Evolutionary conservation across 768 basidiomycete species (phyloP).

Genomic region (Leccinum subgranulosum): DNA sequence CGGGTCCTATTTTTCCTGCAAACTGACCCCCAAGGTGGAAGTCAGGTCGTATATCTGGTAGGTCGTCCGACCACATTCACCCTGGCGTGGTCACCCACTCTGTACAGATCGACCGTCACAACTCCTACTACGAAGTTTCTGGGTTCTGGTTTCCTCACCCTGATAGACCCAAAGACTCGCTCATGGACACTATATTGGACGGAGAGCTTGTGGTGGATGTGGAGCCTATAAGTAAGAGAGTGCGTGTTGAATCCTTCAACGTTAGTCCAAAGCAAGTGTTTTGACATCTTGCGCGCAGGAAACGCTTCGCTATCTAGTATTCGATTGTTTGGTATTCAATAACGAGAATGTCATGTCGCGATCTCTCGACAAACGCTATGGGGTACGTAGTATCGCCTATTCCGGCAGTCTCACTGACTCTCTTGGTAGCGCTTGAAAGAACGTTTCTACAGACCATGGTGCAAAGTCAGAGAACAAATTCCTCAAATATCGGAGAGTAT

Average conservation of each 20-base stretch:
- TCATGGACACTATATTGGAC: slow-evolving; percentile 82
- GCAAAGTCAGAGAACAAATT: slow-evolving; percentile 62
- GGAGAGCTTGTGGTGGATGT: slow-evolving; percentile 93
- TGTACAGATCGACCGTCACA: slow-evolving; percentile 89
- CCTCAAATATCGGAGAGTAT: slow-evolving; percentile 60
- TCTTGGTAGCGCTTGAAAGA: slow-evolving; percentile 49
- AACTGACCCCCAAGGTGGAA: slow-evolving; percentile 48
- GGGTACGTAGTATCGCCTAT: slow-evolving; percentile 49
- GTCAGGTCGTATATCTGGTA: slow-evolving; percentile 74
- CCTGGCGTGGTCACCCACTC: slow-evolving; percentile 5
- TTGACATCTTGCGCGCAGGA: slow-evolving; percentile 45
- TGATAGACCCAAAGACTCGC: slow-evolving; percentile 61
- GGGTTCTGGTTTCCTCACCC: slow-evolving; percentile 91
- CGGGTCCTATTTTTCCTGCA: slow-evolving; percentile 83
- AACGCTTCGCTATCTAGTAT: slow-evolving; percentile 78
- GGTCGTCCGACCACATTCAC: slow-evolving; percentile 25
- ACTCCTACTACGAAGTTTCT: slow-evolving; percentile 68
- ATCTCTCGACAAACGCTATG: slow-evolving; percentile 83
- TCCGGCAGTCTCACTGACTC: slow-evolving; percentile 3
- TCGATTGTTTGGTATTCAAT: slow-evolving; percentile 89
- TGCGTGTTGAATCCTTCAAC: slow-evolving; percentile 33
- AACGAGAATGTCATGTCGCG: slow-evolving; percentile 84
- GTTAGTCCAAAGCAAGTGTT: neutral
- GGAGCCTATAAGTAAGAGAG: slow-evolving; percentile 70
- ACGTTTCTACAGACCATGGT: slow-evolving; percentile 82